These are phyloP conservation scores for Neopestalotiopsis sp. DNA, from an alignment of 2,329 filamentous ascomycete species.

Conservation along the genomic window DNA sequence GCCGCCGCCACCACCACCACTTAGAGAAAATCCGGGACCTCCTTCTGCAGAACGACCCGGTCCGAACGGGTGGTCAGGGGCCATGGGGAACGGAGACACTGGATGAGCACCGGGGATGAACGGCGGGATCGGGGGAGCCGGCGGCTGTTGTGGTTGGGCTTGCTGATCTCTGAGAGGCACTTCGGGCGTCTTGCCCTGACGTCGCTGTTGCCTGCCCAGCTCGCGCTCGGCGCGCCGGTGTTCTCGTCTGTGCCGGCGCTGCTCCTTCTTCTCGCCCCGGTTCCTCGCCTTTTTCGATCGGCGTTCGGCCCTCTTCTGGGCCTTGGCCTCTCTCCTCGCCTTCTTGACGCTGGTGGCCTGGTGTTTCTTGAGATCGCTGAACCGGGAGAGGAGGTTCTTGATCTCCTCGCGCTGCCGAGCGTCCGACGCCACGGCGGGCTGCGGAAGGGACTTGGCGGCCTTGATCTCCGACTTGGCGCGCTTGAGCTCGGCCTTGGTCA, in stretches of 20 bases:
- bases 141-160: not conserved
- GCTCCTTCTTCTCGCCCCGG: constrained; percentile 34
- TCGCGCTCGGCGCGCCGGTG: constrained; percentile 28
- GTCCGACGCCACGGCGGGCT: constrained; percentile 9
- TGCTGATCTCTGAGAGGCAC: not conserved
- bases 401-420: constrained; percentile 40
- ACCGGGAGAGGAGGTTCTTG: constrained; percentile 48
- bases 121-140: not conserved
- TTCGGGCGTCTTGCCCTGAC: not conserved
- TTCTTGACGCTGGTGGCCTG: constrained; percentile 37
- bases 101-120: not conserved
- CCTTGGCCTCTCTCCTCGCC: constrained; percentile 29
- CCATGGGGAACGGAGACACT: not conserved
- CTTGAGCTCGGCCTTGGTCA: constrained; percentile 51
- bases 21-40: constrained; percentile 14
- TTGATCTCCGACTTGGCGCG: constrained; percentile 50
- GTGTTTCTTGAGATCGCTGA: constrained; percentile 45
- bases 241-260: constrained; percentile 36
- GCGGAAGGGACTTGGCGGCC: constrained; percentile 34
- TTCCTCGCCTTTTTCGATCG: constrained; percentile 19
- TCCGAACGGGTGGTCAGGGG: not conserved
- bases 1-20: constrained; percentile 2
- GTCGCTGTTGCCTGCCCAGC: not conserved
- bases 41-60: constrained; percentile 11
- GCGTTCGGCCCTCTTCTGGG: constrained; percentile 28